Evolutionary conservation across 2,329 filamentous ascomycete species (phyloP), one percentile per base, ranked within the genome.

Genomic region (Trichoderma gracile): DNA sequence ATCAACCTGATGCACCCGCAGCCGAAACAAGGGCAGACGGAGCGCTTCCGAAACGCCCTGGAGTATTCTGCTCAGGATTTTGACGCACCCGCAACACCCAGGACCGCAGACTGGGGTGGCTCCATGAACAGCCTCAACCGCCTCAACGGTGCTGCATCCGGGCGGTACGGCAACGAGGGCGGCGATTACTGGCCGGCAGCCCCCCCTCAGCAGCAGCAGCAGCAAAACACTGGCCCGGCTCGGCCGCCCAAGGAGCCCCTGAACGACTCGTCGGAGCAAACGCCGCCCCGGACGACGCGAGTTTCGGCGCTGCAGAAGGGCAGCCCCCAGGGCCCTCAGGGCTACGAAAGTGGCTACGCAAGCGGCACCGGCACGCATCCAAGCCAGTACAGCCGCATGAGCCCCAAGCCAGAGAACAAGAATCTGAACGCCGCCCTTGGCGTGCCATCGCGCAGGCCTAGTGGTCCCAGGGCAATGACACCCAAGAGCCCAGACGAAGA

Each of bases 1-100:
- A 75, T 93, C 63, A 92, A 92, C 71, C 79, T 94, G 45, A 87
- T 92, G 73, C 91, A 94, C 75, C 91, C 91, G 6, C 90, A 93
- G 74, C 91, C 91, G 9, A 82, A 89, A 30, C 87, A 85, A 19
- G 90, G 90, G 0, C 87, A 90, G 63, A 91, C 88, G 0, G 86
- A 89, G 73, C 87, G 88, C 27, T 91, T 92, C 76, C 87, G 90
- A 70, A 89, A 85, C 27, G 86, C 89, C 1, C 81, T 93, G 21
- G 91, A 94, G 77, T 86, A 83, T 9, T 88, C 90, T 66, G 91
- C 90, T 3, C 84, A 89, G 61, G 84, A 88, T 63, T 93, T 86
- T 72, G 84, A 87, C 68, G 79, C 80, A 2, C 82, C 86, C 2
- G 82, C 82, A 78, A 87, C 86, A 33, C 86, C 86, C 3, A 79